Percentiles rank a stretch among this genome's conserved stretches.
phyloP scores from a whole-genome alignment of 192 early-diverging fungal genomes.

The Cladochytrium replicatum region DNA sequence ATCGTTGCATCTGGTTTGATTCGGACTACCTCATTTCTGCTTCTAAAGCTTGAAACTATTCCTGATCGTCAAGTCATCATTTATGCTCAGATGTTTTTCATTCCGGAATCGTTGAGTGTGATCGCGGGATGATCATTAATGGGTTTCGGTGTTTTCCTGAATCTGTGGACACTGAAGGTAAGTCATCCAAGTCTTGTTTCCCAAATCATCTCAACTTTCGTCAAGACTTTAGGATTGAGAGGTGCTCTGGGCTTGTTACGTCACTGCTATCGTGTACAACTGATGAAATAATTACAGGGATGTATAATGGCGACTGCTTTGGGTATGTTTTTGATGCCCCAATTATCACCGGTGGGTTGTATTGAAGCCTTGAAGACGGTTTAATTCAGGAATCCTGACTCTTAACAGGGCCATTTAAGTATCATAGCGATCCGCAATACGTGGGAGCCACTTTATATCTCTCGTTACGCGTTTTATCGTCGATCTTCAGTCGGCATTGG shows the following conservation, averaged over 20 bases:
- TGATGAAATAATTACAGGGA: constrained; percentile 52
- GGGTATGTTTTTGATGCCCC: constrained; percentile 45
- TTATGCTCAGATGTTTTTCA: too few species aligned
- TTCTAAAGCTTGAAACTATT: too few species aligned
- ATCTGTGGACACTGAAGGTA: constrained; percentile 46
- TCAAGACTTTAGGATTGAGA: background rate
- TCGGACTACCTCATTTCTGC: too few species aligned
- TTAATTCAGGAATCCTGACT: too few species aligned
- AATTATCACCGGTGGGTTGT: constrained; percentile 42
- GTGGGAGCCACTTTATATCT: constrained; percentile 43
- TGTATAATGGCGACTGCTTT: constrained; percentile 55
- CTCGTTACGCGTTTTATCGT: constrained; percentile 37
- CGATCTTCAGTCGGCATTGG: constrained; percentile 39
- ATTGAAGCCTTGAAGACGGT: constrained; percentile 35
- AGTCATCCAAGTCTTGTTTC: too few species aligned
- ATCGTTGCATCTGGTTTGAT: too few species aligned
- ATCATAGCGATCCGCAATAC: constrained; percentile 52
- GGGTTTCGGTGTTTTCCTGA: constrained; percentile 30
- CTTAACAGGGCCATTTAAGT: too few species aligned
- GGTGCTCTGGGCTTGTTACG: constrained; percentile 42
- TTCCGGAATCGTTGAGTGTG: too few species aligned
- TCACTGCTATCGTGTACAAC: too few species aligned
- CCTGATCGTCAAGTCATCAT: too few species aligned
- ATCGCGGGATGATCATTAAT: constrained; percentile 27
- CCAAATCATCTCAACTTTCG: background rate